Evolutionary conservation across 148 eudicot genomes (phyloP), one percentile per base, ranked within the genome.

Genomic region (Cornus kousa): DNA sequence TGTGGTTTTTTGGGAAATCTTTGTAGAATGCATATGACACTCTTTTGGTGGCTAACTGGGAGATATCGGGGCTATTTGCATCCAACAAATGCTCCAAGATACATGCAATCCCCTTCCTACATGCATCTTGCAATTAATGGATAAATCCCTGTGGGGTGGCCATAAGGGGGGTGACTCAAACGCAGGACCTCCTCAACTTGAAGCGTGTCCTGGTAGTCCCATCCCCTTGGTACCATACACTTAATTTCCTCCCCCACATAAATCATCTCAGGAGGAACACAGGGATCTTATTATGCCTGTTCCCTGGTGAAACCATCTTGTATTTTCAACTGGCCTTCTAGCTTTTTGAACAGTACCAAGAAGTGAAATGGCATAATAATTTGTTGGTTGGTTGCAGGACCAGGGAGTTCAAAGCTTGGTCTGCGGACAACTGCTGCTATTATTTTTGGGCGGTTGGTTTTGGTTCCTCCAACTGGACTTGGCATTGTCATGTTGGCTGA

Each of bases 321-420:
- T 72, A 22, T 48, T 19, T 72, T 10, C 19, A n/a, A 23, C 60
- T 72, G 16, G 32, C 48, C 33, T 48, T 48, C 16, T 6, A 66
- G 10, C 55, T 65, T 65, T 66, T 43, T 22, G 46, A 10, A 35
- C 24, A 1, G 9, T 59, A n/a, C 46, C 14, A 24, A 24, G 48
- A 12, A 14, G 55, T 37, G 13, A 66, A 35, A 46, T 74, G 32
- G 33, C 67, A 53, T 23, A 48, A 59, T 5, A 35, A 20, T 28
- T 43, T 67, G 57, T 74, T 68, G 73, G 17, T 73, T 76, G 60
- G 33, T 17, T 88, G 82, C 92, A 91, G 98, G 98, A 48, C 99
- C 97, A 14, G 99, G 99, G 67, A 96, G 91, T 83, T 94, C 99
- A 82, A 96, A 91, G 80, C 92, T 96, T 65, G 99, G 98, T 74